Evolutionary conservation across 805 yeast species (phyloP), one percentile per base, ranked within the genome.

Genomic region (Diddensiella santjacobensis): DNA sequence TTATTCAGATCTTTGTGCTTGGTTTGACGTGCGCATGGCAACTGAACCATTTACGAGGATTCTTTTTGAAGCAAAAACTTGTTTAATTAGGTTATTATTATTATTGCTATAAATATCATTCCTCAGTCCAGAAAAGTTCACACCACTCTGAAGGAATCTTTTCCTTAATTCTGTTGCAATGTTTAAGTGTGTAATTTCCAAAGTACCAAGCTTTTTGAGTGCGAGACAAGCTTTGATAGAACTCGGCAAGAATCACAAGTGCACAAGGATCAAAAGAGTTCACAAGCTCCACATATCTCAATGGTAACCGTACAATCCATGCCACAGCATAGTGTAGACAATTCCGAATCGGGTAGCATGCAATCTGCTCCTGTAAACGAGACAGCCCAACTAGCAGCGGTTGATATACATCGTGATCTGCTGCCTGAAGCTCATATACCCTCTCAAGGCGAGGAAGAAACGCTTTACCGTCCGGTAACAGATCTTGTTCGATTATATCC

Each of bases 11-110:
- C 41, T 22, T 79, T 19, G 87, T 84, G 1, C 73, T 89, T 57
- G 73, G 77, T 6, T 77, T 72, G 13, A 81, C 90, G 5, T 85
- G 96, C 58, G 74, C 73, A 36, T 79, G 86, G 75, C 96, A 89
- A 70, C 68, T 89, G 64, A 74, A 75, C 47, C 89, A 85, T 60
- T 75, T 89, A 69, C 84, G 84, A 68, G 68, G 81, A 37, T 87
- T 88, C 77, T 88, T 88, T 64, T 83, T 87, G 52, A 88, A 87
- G 69, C 95, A 88, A 64, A 89, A 89, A 71, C 79, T 87, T 51
- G 82, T 88, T 17, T 87, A 71, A 67, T 23, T 35, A 35, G 15
- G 8, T 10, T 8, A 8, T 35, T 8, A 35, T 35, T 35, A 26
- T 26, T 17, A 15, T 26, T 8, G 11, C 31, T 26, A 13, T 26